Base-by-base conservation (phyloP, 805 yeast species). In the Wickerhamiella cacticola region DNA sequence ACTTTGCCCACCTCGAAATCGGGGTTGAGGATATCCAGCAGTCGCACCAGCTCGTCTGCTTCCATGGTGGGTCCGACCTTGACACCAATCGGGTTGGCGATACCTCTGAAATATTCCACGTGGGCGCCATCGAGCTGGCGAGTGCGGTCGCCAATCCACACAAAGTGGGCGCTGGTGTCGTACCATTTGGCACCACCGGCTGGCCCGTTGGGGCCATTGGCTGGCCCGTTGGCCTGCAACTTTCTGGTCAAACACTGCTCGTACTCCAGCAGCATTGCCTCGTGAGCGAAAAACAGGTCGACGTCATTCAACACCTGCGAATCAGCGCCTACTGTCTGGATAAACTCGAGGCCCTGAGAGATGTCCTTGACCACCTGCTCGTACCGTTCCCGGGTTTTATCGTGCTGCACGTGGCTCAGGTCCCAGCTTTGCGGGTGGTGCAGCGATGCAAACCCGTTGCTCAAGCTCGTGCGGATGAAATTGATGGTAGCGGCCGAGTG, bases 111-210 rank as follows among this genome's bases (percentile, higher is more conserved):
- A 52, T 64, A 68, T 57, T 68, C 72, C 21, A 68, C 72, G 47
- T 68, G 72, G n/a, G 72, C 72, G 15, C 72, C 70, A 43, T 67
- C 64, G 2, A 66, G 54, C 55, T 68, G 72, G 9, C 72, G 56
- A 1, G 72, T 68, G 26, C 72, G 61, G 51, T 68, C 72, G 21
- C 72, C 72, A 21, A 68, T 68, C 71, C 71, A 68, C 24, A 68
- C 56, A 52, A 68, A 68, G 46, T 68, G 71, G 1, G 70, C 67
- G 5, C 69, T 65, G 3, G 71, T 66, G 52, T 68, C 63, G 59
- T 63, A 68, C 62, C 62, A 67, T 31, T 59, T 56, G 19, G 49
- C 42, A 15, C 38, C 19, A 26, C 24, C 19, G 5, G 12, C 9
- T 8, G 44, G 24, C 23, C 24, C 12, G 33, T 3, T 22, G 19